Evolutionary conservation across 1,139 yeast species (phyloP).

Genomic region (Yarrowia galli): DNA sequence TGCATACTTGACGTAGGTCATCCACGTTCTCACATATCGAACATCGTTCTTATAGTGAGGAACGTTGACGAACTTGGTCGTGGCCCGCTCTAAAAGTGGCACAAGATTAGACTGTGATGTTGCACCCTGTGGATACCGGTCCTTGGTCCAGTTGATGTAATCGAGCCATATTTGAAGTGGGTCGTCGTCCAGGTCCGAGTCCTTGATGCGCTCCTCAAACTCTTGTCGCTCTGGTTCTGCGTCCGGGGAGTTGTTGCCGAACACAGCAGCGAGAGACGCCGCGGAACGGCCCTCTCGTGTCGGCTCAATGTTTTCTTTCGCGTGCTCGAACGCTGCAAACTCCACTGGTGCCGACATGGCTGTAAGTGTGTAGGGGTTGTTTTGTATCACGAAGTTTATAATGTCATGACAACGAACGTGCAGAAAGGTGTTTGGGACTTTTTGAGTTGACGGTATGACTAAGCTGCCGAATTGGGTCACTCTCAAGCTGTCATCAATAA

Average conservation of each 20-base stretch:
- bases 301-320: constrained; percentile 84
- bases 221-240: constrained; percentile 44
- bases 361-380: constrained; percentile 35
- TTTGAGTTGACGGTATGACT: background rate
- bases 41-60: constrained; percentile 79
- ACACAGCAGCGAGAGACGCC: constrained; percentile 59
- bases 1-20: constrained; percentile 71
- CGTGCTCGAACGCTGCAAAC: constrained; percentile 65
- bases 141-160: constrained; percentile 75
- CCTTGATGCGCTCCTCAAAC: constrained; percentile 57
- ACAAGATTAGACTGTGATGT: constrained; percentile 72
- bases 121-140: constrained; percentile 71
- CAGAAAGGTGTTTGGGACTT: constrained; percentile 33
- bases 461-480: background rate
- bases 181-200: constrained; percentile 73
- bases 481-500: background rate
- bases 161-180: constrained; percentile 77
- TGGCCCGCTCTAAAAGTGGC: constrained; percentile 71
- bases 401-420: constrained; percentile 25
- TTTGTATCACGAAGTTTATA: constrained; percentile 28
- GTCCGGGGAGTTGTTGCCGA: constrained; percentile 48
- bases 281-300: constrained; percentile 76
- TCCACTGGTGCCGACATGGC: constrained; percentile 49
- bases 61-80: constrained; percentile 71
- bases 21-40: constrained; percentile 80